Base-by-base conservation (phyloP, 805 yeast genomes). In the Starmera pachycereana region DNA sequence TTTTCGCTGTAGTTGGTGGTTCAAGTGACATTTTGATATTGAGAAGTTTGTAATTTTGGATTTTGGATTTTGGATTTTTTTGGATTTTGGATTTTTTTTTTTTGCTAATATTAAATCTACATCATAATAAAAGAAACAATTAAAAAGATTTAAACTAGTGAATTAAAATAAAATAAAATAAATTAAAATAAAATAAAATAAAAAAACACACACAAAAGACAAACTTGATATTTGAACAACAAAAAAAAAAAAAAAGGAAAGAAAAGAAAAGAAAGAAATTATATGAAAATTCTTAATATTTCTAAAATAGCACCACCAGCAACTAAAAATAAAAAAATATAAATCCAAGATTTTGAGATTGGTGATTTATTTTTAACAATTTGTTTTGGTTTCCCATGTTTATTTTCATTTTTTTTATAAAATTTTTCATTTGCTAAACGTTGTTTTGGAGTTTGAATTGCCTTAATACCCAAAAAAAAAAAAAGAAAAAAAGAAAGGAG, bases 221-320 rank as follows among this genome's bases (percentile, higher is more conserved):
- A n/a, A n/a, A n/a, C n/a, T n/a, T n/a, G n/a, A n/a, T n/a, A n/a
- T n/a, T n/a, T n/a, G n/a, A n/a, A n/a, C 18, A 16, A 16, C 18
- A 16, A 16, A 16, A 16, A 16, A 16, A 29, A 29, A 11, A 12
- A n/a, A 29, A n/a, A n/a, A n/a, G n/a, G n/a, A n/a, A n/a, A n/a
- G n/a, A 16, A 16, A 16, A 16, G 4, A 16, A 29, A 29, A 11
- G 4, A n/a, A 29, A 29, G 4, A n/a, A 10, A 4, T 54, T 58
- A 76, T 50, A 80, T 67, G 52, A 78, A 62, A 39, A 71, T 49
- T 47, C 78, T 70, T 27, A 85, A 43, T 34, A 85, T 45, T 60
- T 87, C 92, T 36, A 88, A 66, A 8, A 84, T 45, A 46, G 89
- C 95, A 50, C 95, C 95, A 42, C 96, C 96, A 45, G 81, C 67